These are phyloP conservation scores for Cladophialophora carrionii DNA, from an alignment of 2,329 filamentous ascomycete species.

Conservation along the genomic window DNA sequence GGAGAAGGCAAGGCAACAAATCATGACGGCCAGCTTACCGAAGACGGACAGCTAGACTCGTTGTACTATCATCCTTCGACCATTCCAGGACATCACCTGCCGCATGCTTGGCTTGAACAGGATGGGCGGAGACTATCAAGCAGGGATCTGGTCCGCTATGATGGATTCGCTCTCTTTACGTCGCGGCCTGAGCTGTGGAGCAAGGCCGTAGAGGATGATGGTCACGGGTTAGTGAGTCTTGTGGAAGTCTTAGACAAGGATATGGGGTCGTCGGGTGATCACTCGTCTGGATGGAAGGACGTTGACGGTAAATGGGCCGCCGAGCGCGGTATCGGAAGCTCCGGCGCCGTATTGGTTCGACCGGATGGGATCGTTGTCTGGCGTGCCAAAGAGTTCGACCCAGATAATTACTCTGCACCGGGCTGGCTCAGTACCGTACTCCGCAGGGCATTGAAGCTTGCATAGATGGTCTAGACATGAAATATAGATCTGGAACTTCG, in stretches of 20 bases:
- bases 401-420: not conserved
- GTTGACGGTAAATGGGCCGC: slow-evolving; percentile 34
- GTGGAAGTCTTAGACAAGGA: slow-evolving; percentile 7
- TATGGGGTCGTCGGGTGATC: not conserved
- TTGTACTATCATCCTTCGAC: slow-evolving; percentile 38
- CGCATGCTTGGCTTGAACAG: slow-evolving; percentile 41
- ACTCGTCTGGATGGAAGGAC: slow-evolving; percentile 25
- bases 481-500: not conserved
- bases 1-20: slow-evolving; percentile 32
- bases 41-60: slow-evolving; percentile 32
- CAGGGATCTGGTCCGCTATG: slow-evolving; percentile 36
- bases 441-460: slow-evolving; percentile 3
- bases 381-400: slow-evolving; percentile 25
- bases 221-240: slow-evolving; percentile 8
- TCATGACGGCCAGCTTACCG: slow-evolving; percentile 38
- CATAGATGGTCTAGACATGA: not conserved
- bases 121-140: slow-evolving; percentile 33
- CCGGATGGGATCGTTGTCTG: slow-evolving; percentile 44
- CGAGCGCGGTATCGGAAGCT: slow-evolving; percentile 27
- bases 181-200: slow-evolving; percentile 16
- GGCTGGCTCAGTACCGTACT: slow-evolving; percentile 17
- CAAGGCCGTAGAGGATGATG: not conserved
- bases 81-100: slow-evolving; percentile 43
- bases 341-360: slow-evolving; percentile 41
- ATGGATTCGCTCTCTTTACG: slow-evolving; percentile 36